A percentile compares a stretch with the other conserved stretches of the same genome.
Conservation (phyloP, 2,329 filamentous ascomycete species). For the Monosporascus sp. region DNA sequence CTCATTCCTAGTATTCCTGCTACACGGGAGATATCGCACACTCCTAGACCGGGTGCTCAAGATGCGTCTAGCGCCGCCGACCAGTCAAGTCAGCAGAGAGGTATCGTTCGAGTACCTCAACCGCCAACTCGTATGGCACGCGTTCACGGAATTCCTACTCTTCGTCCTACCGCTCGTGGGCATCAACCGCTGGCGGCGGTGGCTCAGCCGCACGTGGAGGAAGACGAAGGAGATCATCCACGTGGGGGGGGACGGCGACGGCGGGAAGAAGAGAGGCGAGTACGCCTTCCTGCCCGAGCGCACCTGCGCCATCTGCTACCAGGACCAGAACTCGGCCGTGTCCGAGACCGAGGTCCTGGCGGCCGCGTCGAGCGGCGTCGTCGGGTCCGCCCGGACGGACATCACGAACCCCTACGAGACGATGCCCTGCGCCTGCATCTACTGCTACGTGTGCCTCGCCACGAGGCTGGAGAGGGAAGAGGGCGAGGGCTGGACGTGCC, state of each 20-base stretch:
- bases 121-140: conserved; percentile 96
- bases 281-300: conserved; percentile 82
- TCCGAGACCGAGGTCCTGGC: conserved; percentile 74
- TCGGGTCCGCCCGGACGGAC: conserved; percentile 85
- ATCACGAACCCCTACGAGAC: conserved; percentile 95
- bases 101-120: conserved; percentile 98
- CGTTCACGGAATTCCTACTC: conserved; percentile 98
- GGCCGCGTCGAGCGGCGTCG: conserved; percentile 66
- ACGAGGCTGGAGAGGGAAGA: conserved; percentile 87
- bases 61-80: conserved; percentile 79
- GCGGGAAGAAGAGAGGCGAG: conserved; percentile 61
- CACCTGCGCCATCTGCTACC: conserved; percentile 95
- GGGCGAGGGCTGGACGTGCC: conserved; percentile 87
- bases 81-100: conserved; percentile 79
- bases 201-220: conserved; percentile 82
- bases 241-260: conserved; percentile 41
- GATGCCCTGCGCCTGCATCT: conserved; percentile 82
- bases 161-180: conserved; percentile 96
- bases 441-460: conserved; percentile 94
- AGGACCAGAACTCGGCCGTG: conserved; percentile 76
- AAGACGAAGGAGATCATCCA: conserved; percentile 64
- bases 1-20: conserved; percentile 86
- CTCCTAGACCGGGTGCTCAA: conserved; percentile 79
- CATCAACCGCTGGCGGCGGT: conserved; percentile 86
- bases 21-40: conserved; percentile 87